Percentiles rank a stretch among this genome's conserved stretches.
These are phyloP conservation scores for Pseudozyma thailandica DNA, from an alignment of 1,284 basidiomycete species.

Conservation along the genomic window DNA sequence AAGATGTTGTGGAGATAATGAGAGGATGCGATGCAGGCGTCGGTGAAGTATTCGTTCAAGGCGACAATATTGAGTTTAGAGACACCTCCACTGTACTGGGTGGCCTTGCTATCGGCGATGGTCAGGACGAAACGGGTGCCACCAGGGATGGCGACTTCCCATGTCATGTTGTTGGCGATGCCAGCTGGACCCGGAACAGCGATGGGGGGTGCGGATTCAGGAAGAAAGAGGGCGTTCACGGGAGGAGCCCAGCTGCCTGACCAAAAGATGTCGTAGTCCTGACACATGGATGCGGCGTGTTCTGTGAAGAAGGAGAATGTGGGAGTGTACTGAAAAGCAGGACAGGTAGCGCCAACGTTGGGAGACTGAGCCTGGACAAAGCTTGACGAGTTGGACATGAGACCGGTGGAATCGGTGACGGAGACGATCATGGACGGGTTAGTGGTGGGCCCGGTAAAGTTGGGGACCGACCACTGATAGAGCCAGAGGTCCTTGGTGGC, in stretches of 20 bases:
- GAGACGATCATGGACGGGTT: conserved; percentile 51
- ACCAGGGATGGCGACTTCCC: conserved; percentile 34
- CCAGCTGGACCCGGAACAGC: conserved; percentile 19
- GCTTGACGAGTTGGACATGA: conserved; percentile 52
- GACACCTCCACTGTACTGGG: conserved; percentile 34
- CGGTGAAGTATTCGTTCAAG: conserved; percentile 35
- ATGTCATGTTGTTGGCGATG: conserved; percentile 19
- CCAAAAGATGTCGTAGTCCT: conserved; percentile 38
- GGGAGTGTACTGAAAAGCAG: conserved; percentile 12
- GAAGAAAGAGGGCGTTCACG: conserved; percentile 42
- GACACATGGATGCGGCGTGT: conserved; percentile 30
- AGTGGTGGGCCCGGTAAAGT: conserved; percentile 26
- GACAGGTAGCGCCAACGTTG: conserved; percentile 20
- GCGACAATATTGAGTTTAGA: conserved; percentile 47
- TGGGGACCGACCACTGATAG: conserved; percentile 47
- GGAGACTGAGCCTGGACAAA: conserved; percentile 28
- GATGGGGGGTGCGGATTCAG: conserved; percentile 42
- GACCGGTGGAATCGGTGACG: conserved; percentile 52
- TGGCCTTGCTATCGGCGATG: conserved; percentile 34
- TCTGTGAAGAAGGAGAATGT: conserved; percentile 45
- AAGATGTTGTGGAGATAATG: conserved; percentile 24
- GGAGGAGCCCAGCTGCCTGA: conserved; percentile 31
- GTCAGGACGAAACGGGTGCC: conserved; percentile 46
- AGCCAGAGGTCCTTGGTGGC: conserved; percentile 45
- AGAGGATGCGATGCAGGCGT: conserved; percentile 22